phyloP scores from a whole-genome alignment of 225 moss, liverwort and hornwort genomes.

The Polytrichum formosum region DNA sequence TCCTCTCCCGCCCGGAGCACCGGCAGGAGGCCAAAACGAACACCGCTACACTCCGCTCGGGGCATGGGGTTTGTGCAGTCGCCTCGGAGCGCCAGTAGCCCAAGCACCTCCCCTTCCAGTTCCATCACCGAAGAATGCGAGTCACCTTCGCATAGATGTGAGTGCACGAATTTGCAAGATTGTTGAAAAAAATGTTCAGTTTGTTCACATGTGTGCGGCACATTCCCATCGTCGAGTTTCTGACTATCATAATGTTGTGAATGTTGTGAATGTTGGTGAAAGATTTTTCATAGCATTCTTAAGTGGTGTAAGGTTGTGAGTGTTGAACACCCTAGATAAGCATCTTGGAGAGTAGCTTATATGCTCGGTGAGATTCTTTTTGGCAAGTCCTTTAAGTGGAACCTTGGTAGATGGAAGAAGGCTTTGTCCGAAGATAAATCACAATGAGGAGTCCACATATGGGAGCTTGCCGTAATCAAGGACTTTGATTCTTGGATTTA shows the following conservation, averaged over 20 bases:
- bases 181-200: not conserved
- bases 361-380: not conserved
- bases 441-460: no score
- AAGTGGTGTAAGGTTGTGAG: not conserved
- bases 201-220: not conserved
- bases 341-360: not conserved
- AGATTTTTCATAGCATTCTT: not conserved
- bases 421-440: no score
- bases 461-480: no score
- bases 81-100: constrained; percentile 26
- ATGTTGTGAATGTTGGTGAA: not conserved
- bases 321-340: not conserved
- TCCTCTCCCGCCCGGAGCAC: constrained; percentile 11
- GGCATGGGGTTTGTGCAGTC: constrained; percentile 23
- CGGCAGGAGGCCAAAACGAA: constrained; percentile 22
- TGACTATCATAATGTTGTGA: not conserved
- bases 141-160: constrained; percentile 25
- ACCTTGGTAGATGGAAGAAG: not conserved
- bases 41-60: constrained; percentile 37
- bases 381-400: not conserved
- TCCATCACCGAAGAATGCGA: constrained; percentile 42
- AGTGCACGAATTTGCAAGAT: not conserved
- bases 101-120: constrained; percentile 44
- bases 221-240: not conserved
- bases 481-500: no score